These are phyloP conservation scores for Salix suchowensis DNA, from an alignment of 345 rosid genomes.

Conservation along the genomic window DNA sequence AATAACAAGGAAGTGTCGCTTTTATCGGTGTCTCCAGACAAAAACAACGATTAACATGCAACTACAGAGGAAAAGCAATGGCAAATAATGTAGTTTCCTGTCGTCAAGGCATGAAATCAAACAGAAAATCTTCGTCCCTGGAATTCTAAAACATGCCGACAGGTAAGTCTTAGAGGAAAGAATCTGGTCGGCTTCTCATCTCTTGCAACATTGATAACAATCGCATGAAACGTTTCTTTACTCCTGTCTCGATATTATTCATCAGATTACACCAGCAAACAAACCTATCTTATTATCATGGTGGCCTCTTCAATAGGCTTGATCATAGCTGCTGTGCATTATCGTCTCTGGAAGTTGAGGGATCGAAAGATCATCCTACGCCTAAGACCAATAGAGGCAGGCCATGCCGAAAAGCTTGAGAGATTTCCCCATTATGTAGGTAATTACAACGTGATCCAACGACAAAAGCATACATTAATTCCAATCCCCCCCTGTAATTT, in stretches of 20 bases:
- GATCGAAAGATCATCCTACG: constrained; percentile 64
- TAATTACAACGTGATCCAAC: constrained; percentile 9
- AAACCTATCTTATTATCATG: constrained; percentile 52
- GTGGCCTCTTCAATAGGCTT: constrained; percentile 64
- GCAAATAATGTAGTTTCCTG: background rate
- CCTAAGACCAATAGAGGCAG: constrained; percentile 35
- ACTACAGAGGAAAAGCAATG: constrained; percentile 17
- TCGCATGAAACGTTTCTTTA: background rate
- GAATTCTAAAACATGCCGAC: constrained; percentile 32
- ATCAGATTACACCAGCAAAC: constrained; percentile 41
- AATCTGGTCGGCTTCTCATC: background rate
- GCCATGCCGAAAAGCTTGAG: constrained; percentile 51
- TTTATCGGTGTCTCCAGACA: constrained; percentile 14
- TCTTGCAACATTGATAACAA: no score
- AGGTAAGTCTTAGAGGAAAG: constrained; percentile 25
- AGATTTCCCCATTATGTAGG: constrained; percentile 80
- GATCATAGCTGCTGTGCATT: constrained; percentile 62
- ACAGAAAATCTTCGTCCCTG: constrained; percentile 7
- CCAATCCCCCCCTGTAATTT: background rate
- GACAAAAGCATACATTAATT: background rate
- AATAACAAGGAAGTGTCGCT: background rate
- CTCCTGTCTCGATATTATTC: background rate
- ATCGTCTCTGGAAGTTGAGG: constrained; percentile 39
- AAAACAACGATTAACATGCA: constrained; percentile 31
- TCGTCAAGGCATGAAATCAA: background rate